Evolutionary conservation across 2,329 filamentous ascomycete species (phyloP), one percentile per base, ranked within the genome.

Genomic region (Phialemonium atrogriseum): DNA sequence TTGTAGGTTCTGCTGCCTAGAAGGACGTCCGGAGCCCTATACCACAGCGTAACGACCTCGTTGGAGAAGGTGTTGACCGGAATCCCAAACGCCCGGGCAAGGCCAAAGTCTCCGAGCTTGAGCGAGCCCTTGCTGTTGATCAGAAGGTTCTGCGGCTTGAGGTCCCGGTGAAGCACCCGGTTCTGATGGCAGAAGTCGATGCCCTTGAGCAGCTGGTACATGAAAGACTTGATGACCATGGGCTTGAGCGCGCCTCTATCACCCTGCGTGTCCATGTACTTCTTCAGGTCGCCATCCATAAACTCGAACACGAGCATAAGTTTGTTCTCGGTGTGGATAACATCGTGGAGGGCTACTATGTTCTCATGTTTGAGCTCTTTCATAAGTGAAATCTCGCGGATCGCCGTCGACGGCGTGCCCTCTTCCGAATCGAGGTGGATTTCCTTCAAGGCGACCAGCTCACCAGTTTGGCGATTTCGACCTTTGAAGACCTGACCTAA

Each of bases 281-380:
- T 86, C 68, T 98, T 98, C 9, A 98, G 66, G 52, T 98, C 91
- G 55, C 88, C 87, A 60, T 98, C 91, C 89, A 98, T 95, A 60
- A 80, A 94, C 59, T 98, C 91, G 48, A 98, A 98, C 8, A 98
- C 91, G 24, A 98, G 79, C 91, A 98, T 98, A 36, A 98, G 77
- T 59, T 98, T 98, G 64, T 96, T 98, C 67, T 98, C 91, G 36
- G 91, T 98, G 60, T 98, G 91, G 50, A 98, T 96, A 35, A 98
- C 91, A 69, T 98, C 91, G 70, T 96, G 86, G 5, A 98, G 78
- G 37, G 82, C 85, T 48, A 98, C 88, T 45, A 98, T 96, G 55
- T 95, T 96, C 57, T 95, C 88, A 60, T 98, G 91, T 62, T 96
- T 96, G 45, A 98, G 73, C 62, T 98, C 91, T 63, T 98, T 98